These are phyloP conservation scores for Solanum hybrid DNA, from an alignment of 305 asterid genomes.

Conservation along the genomic window DNA sequence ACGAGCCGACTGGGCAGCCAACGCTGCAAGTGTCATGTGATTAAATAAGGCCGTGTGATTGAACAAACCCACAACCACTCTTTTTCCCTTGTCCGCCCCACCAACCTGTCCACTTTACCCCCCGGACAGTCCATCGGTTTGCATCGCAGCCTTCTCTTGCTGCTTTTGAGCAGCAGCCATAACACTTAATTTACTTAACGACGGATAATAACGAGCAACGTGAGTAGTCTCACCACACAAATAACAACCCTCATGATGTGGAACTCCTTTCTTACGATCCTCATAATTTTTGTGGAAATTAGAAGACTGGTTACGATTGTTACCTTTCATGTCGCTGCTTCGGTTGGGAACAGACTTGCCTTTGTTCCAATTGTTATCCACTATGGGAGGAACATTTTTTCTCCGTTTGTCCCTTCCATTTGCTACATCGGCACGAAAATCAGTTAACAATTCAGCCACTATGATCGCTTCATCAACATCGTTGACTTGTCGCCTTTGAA, in stretches of 20 bases:
- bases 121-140: rapidly evolving
- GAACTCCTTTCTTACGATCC: background rate
- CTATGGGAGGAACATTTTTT: background rate
- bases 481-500: background rate
- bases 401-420: no score
- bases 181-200: background rate
- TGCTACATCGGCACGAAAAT: no score
- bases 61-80: background rate
- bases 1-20: background rate
- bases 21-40: rapidly evolving
- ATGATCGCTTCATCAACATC: background rate
- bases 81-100: background rate
- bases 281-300: background rate
- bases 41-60: background rate
- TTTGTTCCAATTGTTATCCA: background rate
- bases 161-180: background rate
- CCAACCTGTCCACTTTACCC: rapidly evolving
- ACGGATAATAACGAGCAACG: background rate
- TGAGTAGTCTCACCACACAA: background rate
- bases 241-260: background rate
- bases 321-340: background rate
- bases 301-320: background rate
- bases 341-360: background rate
- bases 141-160: rapidly evolving
- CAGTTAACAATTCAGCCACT: no score